These are phyloP conservation scores for Fraxinus americana DNA, from an alignment of 257 asterid species.

Conservation along the genomic window DNA sequence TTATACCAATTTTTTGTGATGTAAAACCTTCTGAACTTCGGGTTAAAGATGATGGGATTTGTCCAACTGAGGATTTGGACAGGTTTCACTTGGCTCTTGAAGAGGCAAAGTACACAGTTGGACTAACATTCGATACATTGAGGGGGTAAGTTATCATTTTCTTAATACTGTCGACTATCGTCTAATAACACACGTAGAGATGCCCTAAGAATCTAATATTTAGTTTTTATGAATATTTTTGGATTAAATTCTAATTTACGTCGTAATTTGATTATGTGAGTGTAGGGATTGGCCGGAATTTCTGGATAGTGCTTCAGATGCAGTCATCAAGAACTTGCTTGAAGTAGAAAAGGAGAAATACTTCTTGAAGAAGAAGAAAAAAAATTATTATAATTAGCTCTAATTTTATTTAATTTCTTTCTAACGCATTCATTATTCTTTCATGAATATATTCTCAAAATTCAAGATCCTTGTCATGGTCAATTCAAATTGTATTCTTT, in stretches of 20 bases:
- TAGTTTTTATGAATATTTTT: no score
- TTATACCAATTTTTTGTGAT: slow-evolving; percentile 74
- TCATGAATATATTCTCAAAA: not conserved
- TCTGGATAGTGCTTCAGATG: slow-evolving; percentile 61
- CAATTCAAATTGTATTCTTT: not conserved
- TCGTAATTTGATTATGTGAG: not conserved
- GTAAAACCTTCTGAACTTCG: slow-evolving; percentile 80
- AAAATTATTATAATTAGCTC: not conserved
- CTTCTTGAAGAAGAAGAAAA: not conserved
- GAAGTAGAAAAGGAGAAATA: slow-evolving; percentile 58
- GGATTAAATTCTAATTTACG: no score
- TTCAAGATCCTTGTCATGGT: not conserved
- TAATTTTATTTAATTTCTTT: not conserved
- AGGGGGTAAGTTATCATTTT: slow-evolving; percentile 46
- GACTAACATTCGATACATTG: slow-evolving; percentile 71
- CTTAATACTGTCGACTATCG: not conserved
- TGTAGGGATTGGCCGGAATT: slow-evolving; percentile 82
- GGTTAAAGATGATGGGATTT: slow-evolving; percentile 50
- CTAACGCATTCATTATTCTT: slow-evolving; percentile 5
- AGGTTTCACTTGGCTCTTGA: slow-evolving; percentile 61
- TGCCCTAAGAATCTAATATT: not conserved
- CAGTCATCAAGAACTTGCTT: slow-evolving; percentile 69
- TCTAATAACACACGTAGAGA: not conserved
- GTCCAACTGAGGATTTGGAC: slow-evolving; percentile 41
- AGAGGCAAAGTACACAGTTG: slow-evolving; percentile 76